Evolutionary conservation across 176 grass and related monocot species (phyloP).

Genomic region (Carex scoparia): DNA sequence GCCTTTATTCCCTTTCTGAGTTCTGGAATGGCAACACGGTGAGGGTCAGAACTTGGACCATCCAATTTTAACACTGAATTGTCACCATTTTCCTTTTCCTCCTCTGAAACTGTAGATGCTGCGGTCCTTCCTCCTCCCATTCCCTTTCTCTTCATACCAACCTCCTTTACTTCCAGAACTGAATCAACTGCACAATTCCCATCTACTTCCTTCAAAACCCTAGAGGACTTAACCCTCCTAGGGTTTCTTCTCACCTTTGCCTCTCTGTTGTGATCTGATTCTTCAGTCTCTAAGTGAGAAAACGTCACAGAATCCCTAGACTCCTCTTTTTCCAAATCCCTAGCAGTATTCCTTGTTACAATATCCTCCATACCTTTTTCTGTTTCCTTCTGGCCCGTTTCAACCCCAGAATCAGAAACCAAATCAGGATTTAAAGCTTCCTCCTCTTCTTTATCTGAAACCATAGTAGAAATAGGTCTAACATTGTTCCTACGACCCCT

Average conservation of each 20-base stretch:
- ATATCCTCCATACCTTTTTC: neutral
- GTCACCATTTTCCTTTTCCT: slow-evolving; percentile 17
- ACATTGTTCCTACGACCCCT: slow-evolving; percentile 2
- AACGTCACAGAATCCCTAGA: neutral
- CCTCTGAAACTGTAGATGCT: slow-evolving; percentile 6
- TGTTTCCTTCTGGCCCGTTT: neutral
- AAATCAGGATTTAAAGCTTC: neutral
- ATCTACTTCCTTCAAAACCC: slow-evolving; percentile 20
- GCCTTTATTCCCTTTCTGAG: neutral
- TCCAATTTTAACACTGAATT: slow-evolving; percentile 14
- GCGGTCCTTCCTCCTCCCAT: neutral
- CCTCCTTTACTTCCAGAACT: neutral
- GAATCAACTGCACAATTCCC: slow-evolving; percentile 6
- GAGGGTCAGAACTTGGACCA: neutral
- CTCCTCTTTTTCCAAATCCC: slow-evolving; percentile 4
- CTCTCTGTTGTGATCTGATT: neutral
- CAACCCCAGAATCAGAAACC: neutral
- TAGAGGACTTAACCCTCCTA: slow-evolving; percentile 20
- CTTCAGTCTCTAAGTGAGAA: neutral
- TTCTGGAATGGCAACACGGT: neutral
- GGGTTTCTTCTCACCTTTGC: neutral
- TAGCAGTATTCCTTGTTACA: neutral
- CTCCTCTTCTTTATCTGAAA: neutral
- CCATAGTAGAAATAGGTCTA: neutral
- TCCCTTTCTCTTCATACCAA: neutral